Evolutionary conservation across 2,329 filamentous ascomycete species (phyloP).

Genomic region (Neocatenulostroma microsporum): DNA sequence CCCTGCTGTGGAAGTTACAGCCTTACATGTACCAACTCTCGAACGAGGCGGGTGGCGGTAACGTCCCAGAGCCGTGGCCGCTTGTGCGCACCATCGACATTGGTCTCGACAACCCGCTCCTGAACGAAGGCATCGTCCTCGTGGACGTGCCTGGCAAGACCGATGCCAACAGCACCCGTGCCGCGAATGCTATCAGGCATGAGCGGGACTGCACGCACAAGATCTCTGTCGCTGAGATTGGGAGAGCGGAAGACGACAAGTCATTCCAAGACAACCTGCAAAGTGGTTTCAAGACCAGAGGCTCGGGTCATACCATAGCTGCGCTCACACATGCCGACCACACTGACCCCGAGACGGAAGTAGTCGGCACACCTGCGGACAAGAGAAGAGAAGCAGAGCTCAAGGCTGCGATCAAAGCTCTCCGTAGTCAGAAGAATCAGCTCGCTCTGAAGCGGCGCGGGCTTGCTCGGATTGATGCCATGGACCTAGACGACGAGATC

Average conservation of each 20-base stretch:
- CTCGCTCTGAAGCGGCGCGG: too few species aligned
- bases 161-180: conserved; percentile 14
- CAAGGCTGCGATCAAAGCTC: too few species aligned
- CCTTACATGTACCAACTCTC: conserved; percentile 9
- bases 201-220: conserved; percentile 16
- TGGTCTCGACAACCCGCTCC: conserved; percentile 12
- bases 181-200: conserved; percentile 5
- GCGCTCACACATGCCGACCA: conserved; percentile 11
- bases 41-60: conserved; percentile 5
- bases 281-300: conserved; percentile 3
- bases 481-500: too few species aligned
- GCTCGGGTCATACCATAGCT: conserved; percentile 8
- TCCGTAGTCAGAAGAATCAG: too few species aligned
- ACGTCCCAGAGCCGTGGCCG: conserved; percentile 17
- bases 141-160: conserved; percentile 17
- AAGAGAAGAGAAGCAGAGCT: not conserved
- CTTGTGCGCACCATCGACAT: conserved; percentile 15
- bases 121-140: conserved; percentile 13
- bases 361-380: not conserved
- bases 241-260: conserved; percentile 11
- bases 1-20: conserved; percentile 8
- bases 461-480: too few species aligned
- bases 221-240: conserved; percentile 10
- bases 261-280: conserved; percentile 6
- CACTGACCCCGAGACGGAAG: conserved; percentile 11